Conservation (phyloP, 1,139 yeast genomes). For the Yamadazyma blattariae region DNA sequence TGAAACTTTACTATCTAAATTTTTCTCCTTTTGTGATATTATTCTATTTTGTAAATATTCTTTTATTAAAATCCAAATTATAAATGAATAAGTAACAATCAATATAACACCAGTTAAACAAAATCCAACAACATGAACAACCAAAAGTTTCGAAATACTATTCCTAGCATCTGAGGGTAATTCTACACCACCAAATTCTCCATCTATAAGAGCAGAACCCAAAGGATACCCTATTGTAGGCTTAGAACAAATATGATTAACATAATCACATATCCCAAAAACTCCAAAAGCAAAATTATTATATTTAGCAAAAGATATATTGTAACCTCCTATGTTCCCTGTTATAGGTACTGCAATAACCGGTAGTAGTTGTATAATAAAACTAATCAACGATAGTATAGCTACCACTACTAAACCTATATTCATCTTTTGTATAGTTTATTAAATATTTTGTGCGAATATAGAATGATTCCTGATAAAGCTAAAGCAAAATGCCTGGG, state of each 20-base stretch:
- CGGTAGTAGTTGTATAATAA: constrained; percentile 39
- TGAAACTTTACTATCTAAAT: background rate
- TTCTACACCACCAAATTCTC: constrained; percentile 24
- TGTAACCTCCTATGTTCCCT: constrained; percentile 15
- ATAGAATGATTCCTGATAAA: too few species aligned
- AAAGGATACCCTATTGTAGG: constrained; percentile 39
- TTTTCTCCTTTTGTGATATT: constrained; percentile 1
- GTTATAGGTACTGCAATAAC: constrained; percentile 47
- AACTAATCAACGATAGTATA: constrained; percentile 25
- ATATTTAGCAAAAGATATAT: constrained; percentile 29
- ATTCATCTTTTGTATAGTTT: constrained; percentile 24
- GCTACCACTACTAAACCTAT: constrained; percentile 24
- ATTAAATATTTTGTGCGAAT: too few species aligned
- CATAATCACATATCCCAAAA: constrained; percentile 40
- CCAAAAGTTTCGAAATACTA: constrained; percentile 40
- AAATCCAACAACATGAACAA: constrained; percentile 46
- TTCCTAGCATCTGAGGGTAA: constrained; percentile 42
- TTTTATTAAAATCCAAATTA: constrained; percentile 3
- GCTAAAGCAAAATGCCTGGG: too few species aligned
- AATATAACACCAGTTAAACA: constrained; percentile 29
- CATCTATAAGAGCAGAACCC: constrained; percentile 7
- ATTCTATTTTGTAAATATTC: constrained; percentile 3
- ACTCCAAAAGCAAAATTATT: constrained; percentile 41
- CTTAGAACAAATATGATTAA: constrained; percentile 24
- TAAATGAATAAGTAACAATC: constrained; percentile 9